phyloP scores from a whole-genome alignment of 2,329 filamentous ascomycete genomes.

The Incumbomyces lentus region DNA sequence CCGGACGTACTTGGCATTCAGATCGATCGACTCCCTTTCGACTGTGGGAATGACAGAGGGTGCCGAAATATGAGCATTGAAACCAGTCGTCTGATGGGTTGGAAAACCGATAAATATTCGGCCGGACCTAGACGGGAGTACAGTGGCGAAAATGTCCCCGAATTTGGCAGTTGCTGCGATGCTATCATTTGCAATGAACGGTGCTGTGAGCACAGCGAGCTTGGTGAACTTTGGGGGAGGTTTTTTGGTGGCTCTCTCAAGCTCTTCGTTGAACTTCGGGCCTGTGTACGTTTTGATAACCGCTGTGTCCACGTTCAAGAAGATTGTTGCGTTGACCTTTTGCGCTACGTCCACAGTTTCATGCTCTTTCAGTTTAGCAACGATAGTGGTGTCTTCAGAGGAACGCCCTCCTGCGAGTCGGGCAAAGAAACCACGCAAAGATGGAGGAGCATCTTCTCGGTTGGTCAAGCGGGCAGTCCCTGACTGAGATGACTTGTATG shows the following conservation, averaged over 20 bases:
- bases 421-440: slow-evolving; percentile 69
- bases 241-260: slow-evolving; percentile 94
- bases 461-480: slow-evolving; percentile 29
- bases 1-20: slow-evolving; percentile 89
- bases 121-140: slow-evolving; percentile 79
- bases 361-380: slow-evolving; percentile 34
- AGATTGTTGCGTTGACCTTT: slow-evolving; percentile 60
- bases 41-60: slow-evolving; percentile 95
- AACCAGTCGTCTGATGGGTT: slow-evolving; percentile 90
- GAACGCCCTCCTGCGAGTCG: slow-evolving; percentile 49
- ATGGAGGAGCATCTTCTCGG: slow-evolving; percentile 41
- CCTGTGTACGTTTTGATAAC: slow-evolving; percentile 66
- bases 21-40: slow-evolving; percentile 89
- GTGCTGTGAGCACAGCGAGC: slow-evolving; percentile 80
- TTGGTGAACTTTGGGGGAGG: slow-evolving; percentile 80
- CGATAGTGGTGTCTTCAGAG: slow-evolving; percentile 29
- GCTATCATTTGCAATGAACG: slow-evolving; percentile 54
- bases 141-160: slow-evolving; percentile 73
- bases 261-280: slow-evolving; percentile 64
- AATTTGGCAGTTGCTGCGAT: slow-evolving; percentile 23
- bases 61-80: slow-evolving; percentile 87
- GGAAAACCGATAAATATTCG: slow-evolving; percentile 96
- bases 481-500: slow-evolving; percentile 58
- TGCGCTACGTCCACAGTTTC: slow-evolving; percentile 63
- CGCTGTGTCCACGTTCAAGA: slow-evolving; percentile 78